Conservation (phyloP, 2,329 filamentous ascomycete genomes). For the Aureobasidium sp. region DNA sequence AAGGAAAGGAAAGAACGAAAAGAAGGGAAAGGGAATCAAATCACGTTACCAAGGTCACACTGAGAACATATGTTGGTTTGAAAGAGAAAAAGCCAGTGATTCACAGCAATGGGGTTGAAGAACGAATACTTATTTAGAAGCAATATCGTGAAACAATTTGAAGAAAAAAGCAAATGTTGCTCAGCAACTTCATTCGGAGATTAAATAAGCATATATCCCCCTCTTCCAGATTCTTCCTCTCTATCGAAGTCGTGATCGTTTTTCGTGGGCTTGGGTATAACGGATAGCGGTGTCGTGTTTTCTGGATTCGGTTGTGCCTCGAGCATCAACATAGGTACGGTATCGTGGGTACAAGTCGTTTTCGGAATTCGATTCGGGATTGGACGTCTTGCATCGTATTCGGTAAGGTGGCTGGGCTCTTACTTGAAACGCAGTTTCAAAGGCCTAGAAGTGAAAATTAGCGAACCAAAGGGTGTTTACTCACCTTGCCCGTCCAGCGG, state of each 20-base stretch:
- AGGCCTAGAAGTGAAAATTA: constrained; percentile 5
- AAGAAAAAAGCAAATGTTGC: neutral
- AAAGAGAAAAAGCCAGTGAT: neutral
- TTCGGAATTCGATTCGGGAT: neutral
- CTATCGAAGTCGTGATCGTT: neutral
- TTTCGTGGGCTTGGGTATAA: neutral
- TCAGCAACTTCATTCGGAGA: neutral
- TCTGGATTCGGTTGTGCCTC: neutral
- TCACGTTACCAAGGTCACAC: neutral
- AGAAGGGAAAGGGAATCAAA: neutral
- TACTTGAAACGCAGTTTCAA: constrained; percentile 10
- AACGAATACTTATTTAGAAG: neutral
- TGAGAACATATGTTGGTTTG: neutral
- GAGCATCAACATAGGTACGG: neutral
- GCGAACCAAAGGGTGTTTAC: neutral
- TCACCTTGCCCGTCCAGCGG: constrained; percentile 12
- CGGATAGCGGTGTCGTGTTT: neutral
- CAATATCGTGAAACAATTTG: neutral
- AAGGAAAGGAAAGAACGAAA: no score
- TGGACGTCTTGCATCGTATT: neutral
- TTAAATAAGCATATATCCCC: neutral
- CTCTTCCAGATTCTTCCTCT: neutral
- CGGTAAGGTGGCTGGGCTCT: constrained; percentile 2
- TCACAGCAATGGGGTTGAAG: neutral
- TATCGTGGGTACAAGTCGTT: neutral